These are phyloP conservation scores for Heterobasidion occidentale DNA, from an alignment of 1,284 basidiomycete genomes.

Conservation along the genomic window DNA sequence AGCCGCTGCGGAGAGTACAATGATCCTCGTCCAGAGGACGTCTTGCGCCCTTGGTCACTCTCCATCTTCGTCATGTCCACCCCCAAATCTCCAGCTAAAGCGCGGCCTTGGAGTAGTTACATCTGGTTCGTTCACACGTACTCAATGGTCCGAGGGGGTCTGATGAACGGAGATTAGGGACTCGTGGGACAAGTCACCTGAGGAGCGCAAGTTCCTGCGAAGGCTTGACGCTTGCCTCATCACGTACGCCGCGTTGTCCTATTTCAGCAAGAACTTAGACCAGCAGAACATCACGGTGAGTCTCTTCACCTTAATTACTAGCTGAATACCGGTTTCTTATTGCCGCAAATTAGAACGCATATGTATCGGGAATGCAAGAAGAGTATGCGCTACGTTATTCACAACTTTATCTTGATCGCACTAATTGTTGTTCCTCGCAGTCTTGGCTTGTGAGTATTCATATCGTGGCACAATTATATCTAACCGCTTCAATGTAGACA, in stretches of 20 bases:
- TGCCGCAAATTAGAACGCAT: slow-evolving; percentile 22
- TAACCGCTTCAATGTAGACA: slow-evolving; percentile 15
- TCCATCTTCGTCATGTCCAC: too few relatives aligned
- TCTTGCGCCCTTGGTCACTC: too few relatives aligned
- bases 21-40: too few relatives aligned
- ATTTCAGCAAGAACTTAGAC: slow-evolving; percentile 36
- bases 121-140: slow-evolving; percentile 3
- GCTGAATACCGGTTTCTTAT: too few relatives aligned
- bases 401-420: neutral
- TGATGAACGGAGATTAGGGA: slow-evolving; percentile 21
- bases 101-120: slow-evolving; percentile 10
- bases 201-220: slow-evolving; percentile 29
- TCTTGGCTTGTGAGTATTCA: neutral
- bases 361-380: slow-evolving; percentile 35
- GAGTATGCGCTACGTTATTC: slow-evolving; percentile 19
- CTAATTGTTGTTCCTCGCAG: neutral
- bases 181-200: slow-evolving; percentile 32
- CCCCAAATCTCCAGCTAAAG: neutral
- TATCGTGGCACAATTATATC: neutral
- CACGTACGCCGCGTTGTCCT: slow-evolving; percentile 30
- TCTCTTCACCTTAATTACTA: neutral
- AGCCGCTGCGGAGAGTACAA: too few relatives aligned
- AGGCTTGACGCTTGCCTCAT: slow-evolving; percentile 30
- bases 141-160: neutral
- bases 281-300: slow-evolving; percentile 30